Conservation (phyloP, 345 rosid species). For the Carallia pectinifolia region DNA sequence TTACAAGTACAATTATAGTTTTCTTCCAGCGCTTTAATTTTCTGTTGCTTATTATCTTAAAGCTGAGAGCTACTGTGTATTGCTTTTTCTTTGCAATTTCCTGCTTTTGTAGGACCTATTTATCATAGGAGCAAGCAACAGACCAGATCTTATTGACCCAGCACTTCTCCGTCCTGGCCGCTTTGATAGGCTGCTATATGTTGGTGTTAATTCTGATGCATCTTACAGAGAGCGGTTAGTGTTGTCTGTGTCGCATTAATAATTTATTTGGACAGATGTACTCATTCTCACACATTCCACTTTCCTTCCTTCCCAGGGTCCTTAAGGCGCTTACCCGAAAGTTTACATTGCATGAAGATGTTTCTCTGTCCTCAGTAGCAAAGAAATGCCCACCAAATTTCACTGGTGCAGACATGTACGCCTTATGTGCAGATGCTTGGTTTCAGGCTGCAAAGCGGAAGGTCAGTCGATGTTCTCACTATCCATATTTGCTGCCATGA, state of each 20-base stretch:
- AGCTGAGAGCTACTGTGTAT: not conserved
- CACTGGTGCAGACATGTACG: slow-evolving; percentile 99
- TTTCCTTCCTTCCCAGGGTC: slow-evolving; percentile 49
- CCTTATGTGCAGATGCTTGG: slow-evolving; percentile 99
- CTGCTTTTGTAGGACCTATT: slow-evolving; percentile 61
- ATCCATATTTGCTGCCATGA: not conserved
- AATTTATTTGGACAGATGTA: not conserved
- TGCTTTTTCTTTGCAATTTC: slow-evolving; percentile 3
- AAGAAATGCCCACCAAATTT: slow-evolving; percentile 84
- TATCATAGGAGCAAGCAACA: slow-evolving; percentile 95
- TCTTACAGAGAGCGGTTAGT: slow-evolving; percentile 84
- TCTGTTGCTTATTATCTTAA: slow-evolving; percentile 14
- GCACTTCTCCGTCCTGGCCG: slow-evolving; percentile 98
- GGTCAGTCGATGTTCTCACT: slow-evolving; percentile 37
- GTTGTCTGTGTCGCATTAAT: slow-evolving; percentile 7
- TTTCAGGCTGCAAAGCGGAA: slow-evolving; percentile 92
- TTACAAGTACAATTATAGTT: not conserved
- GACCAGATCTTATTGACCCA: slow-evolving; percentile 95
- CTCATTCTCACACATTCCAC: slow-evolving; percentile 6
- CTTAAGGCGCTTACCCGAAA: slow-evolving; percentile 95
- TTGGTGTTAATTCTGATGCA: slow-evolving; percentile 88
- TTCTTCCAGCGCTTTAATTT: not conserved
- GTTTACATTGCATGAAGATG: slow-evolving; percentile 73
- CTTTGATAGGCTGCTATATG: slow-evolving; percentile 88
- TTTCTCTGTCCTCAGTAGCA: slow-evolving; percentile 77